A percentile compares a stretch with the other conserved stretches of the same genome.
Conservation (phyloP, 129 eudicot genomes). For the Flaveria robusta region DNA sequence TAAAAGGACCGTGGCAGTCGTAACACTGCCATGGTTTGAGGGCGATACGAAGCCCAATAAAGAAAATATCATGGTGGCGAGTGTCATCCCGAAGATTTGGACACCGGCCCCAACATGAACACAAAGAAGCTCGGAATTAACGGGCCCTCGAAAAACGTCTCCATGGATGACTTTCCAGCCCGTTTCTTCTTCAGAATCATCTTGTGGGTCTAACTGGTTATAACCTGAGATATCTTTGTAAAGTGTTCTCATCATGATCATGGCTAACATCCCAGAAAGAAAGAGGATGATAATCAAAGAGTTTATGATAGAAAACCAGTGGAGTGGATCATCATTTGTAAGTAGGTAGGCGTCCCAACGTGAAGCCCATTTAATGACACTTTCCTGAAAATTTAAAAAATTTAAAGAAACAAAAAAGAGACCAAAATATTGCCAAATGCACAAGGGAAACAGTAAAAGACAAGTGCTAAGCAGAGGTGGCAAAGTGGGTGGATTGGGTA, state of each 20-base stretch:
- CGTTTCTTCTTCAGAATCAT: conserved; percentile 49
- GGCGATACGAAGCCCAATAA: conserved; percentile 77
- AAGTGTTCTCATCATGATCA: conserved; percentile 84
- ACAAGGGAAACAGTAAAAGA: background rate
- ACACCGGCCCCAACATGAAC: conserved; percentile 76
- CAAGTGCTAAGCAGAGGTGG: too few species aligned
- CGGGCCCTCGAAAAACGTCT: conserved; percentile 71
- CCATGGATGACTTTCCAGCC: conserved; percentile 91
- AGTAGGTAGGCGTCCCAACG: conserved; percentile 88
- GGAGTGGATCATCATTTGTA: conserved; percentile 79
- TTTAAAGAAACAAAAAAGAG: background rate
- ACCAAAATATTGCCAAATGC: background rate
- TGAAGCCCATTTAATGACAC: conserved; percentile 78
- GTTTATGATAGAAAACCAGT: conserved; percentile 85
- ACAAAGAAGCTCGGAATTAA: conserved; percentile 59
- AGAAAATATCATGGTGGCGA: conserved; percentile 78
- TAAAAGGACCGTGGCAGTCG: conserved; percentile 43
- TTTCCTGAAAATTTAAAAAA: conserved; percentile 46
- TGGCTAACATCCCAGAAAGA: conserved; percentile 85
- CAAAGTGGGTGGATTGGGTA: too few species aligned
- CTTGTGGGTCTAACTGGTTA: conserved; percentile 64
- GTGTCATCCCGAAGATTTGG: conserved; percentile 78
- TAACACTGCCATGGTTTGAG: conserved; percentile 70
- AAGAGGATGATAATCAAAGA: conserved; percentile 78
- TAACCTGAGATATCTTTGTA: conserved; percentile 74